Base-by-base conservation (phyloP, 768 basidiomycete genomes). In the Tulasnella sp. region DNA sequence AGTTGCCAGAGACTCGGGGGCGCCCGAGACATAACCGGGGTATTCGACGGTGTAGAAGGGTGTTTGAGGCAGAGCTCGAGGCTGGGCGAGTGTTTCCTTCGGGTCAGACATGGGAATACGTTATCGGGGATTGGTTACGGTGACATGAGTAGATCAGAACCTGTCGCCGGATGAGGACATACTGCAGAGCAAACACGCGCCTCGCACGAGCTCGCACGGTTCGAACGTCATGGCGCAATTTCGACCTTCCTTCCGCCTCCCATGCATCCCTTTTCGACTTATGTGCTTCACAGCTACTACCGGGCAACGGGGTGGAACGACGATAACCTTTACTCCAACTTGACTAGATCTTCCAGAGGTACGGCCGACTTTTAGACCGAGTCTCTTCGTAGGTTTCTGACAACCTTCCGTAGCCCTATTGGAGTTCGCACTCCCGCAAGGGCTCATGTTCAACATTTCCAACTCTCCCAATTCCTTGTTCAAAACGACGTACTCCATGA, bases 221-320 rank as follows among this genome's bases (percentile, higher is more conserved):
- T 39, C 41, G 9, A 6, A 17, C 27, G 6, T 43, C 7, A 19
- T 6, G n/a, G 6, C n/a, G 6, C 41, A n/a, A 40, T 54, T 54
- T 54, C 35, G 52, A 54, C 46, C 36, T 54, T 40, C 37, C 35
- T 27, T 37, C 51, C 6, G 51, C 32, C 29, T 29, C 46, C 34
- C 17, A 88, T 90, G 88, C 84, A 88, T 70, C 84, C 88, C 5
- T 90, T 90, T 65, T 83, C 87, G 36, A 79, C 86, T 12, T 88
- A 90, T 71, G 84, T 97, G 57, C 74, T 97, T 35, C 83, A 85
- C 61, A 83, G 77, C 68, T 97, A 94, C 70, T 92, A 90, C 74
- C 78, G 79, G 62, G 82, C 81, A n/a, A 96, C 90, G 31, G 87
- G 89, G 61, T 98, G 94, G 94, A 92, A 91, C 64, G 89, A 94